Evolutionary conservation across 352 stramenopile genomes (phyloP), one percentile per base, ranked within the genome.

Genomic region (Pythium catenulatum): DNA sequence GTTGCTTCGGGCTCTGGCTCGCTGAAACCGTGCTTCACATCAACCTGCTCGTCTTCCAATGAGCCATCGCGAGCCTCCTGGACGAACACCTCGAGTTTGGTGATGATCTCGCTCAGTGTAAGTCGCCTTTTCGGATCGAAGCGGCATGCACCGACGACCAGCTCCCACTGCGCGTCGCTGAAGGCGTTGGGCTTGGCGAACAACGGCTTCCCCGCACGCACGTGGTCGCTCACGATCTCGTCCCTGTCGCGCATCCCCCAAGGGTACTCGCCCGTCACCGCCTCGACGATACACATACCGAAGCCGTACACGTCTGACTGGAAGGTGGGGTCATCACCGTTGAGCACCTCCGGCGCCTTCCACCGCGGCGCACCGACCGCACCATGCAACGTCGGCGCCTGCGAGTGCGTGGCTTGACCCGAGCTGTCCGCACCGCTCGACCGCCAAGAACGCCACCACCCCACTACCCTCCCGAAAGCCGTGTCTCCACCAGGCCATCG

Each of bases 241-340:
- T 73, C 56, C 17, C 17, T 25, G n/a, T 69, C 70, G 1, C 32
- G 6, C 34, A 25, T 84, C 36, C 13, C 37, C 52, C 15, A 63
- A 36, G 46, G 77, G 21, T 43, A 48, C 8, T 30, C 32, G 37
- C 76, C 76, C 1, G 82, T 86, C 27, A 87, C 63, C 4, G 87
- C 88, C 72, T 92, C 90, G 52, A 92, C 70, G 7, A 86, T 72
- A 43, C 76, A 86, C 81, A 93, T 85, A 2, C 86, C 90, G 52
- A 92, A 88, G 34, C 88, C 58, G 48, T 90, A 92, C 6, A 92
- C 82, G n/a, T 94, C 75, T 14, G 88, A 87, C 37, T 50, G 56
- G 0, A 56, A 48, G 6, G 78, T 65, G 19, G 78, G 86, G 73
- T 76, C 23, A 48, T 41, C 54, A 4, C 78, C 63, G 14, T 54